These are phyloP conservation scores for Fusarium transvaalense DNA, from an alignment of 2,329 filamentous ascomycete genomes.

Conservation along the genomic window DNA sequence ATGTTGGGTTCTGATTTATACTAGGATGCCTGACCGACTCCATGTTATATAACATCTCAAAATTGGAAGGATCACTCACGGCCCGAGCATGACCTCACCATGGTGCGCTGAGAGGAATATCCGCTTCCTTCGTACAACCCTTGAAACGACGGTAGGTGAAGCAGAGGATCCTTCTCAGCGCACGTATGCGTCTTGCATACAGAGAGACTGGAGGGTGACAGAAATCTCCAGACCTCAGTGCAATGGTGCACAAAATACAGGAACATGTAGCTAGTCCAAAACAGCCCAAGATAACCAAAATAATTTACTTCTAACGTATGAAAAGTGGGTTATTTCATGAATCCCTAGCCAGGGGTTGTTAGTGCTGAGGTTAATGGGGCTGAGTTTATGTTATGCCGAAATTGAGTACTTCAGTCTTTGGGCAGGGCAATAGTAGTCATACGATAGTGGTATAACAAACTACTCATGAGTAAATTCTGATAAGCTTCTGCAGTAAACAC, in stretches of 20 bases:
- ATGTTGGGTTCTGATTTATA: neutral
- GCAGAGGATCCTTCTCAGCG: neutral
- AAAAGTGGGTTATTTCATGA: neutral
- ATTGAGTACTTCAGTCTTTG: neutral
- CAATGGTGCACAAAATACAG: neutral
- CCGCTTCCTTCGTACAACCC: neutral
- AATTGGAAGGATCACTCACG: constrained; percentile 1
- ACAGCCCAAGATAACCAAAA: too few relatives aligned
- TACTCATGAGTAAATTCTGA: too few relatives aligned
- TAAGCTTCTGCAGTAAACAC: too few relatives aligned
- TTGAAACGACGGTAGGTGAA: neutral
- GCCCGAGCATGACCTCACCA: constrained; percentile 4
- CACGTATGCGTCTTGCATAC: constrained; percentile 1
- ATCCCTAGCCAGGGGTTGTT: neutral
- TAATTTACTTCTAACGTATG: too few relatives aligned
- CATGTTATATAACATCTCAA: constrained; percentile 12
- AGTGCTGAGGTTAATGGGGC: constrained; percentile 7
- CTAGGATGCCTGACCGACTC: neutral
- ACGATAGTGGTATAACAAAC: neutral
- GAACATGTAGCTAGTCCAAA: neutral
- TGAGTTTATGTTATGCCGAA: neutral
- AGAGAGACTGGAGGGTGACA: neutral
- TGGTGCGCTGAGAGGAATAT: too few relatives aligned
- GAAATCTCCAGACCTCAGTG: neutral
- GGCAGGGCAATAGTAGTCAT: neutral